A percentile compares a stretch with the other conserved stretches of the same genome.
Evolutionary conservation across 192 early-diverging fungal species (phyloP).

Genomic region (Martensiomyces pterosporus): DNA sequence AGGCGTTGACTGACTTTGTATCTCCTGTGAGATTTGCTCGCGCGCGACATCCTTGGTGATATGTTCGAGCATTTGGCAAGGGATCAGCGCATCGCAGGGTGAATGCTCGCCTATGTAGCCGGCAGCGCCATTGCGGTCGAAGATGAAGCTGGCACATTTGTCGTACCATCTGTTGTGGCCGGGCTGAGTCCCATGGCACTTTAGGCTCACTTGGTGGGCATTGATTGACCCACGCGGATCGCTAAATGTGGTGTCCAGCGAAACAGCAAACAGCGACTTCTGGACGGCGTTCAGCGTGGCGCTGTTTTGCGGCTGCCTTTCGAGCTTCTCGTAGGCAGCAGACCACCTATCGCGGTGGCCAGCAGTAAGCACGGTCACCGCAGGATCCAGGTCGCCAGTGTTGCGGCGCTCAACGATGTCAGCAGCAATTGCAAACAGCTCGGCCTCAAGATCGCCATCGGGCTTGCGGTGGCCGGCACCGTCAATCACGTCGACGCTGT

Average conservation of each 20-base stretch:
- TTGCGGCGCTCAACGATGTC: constrained; percentile 41
- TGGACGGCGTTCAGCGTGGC: constrained; percentile 63
- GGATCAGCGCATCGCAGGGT: constrained; percentile 79
- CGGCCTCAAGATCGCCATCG: constrained; percentile 68
- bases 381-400: constrained; percentile 42
- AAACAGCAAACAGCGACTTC: constrained; percentile 67
- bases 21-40: constrained; percentile 22
- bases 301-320: constrained; percentile 56
- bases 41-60: constrained; percentile 30
- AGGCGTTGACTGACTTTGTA: constrained; percentile 25
- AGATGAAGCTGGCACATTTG: constrained; percentile 64
- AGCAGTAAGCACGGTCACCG: constrained; percentile 66
- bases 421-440: constrained; percentile 56
- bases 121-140: constrained; percentile 71
- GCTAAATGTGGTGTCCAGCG: constrained; percentile 65
- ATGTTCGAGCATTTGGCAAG: constrained; percentile 57
- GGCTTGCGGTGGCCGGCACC: constrained; percentile 49
- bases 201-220: constrained; percentile 21
- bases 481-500: constrained; percentile 64
- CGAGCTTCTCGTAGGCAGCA: constrained; percentile 61
- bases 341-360: constrained; percentile 85
- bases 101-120: constrained; percentile 73
- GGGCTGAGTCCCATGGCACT: constrained; percentile 30
- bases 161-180: constrained; percentile 92
- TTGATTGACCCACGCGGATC: constrained; percentile 34